Evolutionary conservation across 331 rosid genomes (phyloP).

Genomic region (Quercus phellos): DNA sequence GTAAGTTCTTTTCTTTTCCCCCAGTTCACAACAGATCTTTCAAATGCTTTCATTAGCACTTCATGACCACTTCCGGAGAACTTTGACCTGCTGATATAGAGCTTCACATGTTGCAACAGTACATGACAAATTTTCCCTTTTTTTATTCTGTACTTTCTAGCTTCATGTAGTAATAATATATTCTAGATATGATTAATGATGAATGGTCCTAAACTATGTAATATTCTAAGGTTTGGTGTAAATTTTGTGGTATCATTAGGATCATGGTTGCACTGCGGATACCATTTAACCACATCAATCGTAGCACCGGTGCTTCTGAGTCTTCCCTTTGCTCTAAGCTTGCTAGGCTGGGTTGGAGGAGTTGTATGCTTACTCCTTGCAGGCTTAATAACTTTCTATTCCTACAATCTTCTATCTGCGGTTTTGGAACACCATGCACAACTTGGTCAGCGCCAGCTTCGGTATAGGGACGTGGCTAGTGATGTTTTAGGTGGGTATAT

Average conservation of each 20-base stretch:
- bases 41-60: no score
- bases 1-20: neutral
- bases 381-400: conserved; percentile 52
- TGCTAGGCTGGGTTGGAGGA: conserved; percentile 76
- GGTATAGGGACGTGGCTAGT: conserved; percentile 68
- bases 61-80: no score
- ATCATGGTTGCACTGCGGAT: conserved; percentile 77
- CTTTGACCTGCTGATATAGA: no score
- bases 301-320: conserved; percentile 60
- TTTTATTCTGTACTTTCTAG: neutral
- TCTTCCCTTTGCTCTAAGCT: conserved; percentile 55
- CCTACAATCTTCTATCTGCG: conserved; percentile 61
- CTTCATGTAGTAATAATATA: neutral
- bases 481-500: conserved; percentile 46
- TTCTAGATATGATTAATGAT: no score
- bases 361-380: conserved; percentile 42
- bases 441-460: conserved; percentile 62
- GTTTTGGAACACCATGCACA: conserved; percentile 63
- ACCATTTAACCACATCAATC: conserved; percentile 75
- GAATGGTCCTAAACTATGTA: no score
- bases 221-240: no score
- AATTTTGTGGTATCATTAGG: conserved; percentile 30
- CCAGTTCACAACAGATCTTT: no score
- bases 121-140: neutral
- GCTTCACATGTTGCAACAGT: no score